phyloP scores from a whole-genome alignment of 768 basidiomycete species.

The Rhodotorula toruloides region DNA sequence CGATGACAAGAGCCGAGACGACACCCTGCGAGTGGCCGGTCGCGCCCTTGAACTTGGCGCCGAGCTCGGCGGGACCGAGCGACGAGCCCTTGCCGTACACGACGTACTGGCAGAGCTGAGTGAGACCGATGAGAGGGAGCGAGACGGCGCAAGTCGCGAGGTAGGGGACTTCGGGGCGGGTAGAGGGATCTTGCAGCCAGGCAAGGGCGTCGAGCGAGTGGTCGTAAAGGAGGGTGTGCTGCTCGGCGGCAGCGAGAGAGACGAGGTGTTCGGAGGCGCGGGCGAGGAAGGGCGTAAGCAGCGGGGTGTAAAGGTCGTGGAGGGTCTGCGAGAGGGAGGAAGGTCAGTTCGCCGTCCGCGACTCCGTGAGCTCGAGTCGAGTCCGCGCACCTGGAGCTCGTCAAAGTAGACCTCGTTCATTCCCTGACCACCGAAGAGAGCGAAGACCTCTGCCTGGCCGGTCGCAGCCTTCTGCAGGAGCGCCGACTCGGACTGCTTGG shows the following conservation, averaged over 20 bases:
- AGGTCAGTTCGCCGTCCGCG: constrained; percentile 78
- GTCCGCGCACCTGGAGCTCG: constrained; percentile 62
- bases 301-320: constrained; percentile 85
- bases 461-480: constrained; percentile 55
- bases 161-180: constrained; percentile 75
- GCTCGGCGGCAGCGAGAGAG: constrained; percentile 52
- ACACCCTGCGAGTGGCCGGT: constrained; percentile 98
- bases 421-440: constrained; percentile 95
- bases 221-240: constrained; percentile 56
- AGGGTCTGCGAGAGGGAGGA: constrained; percentile 81
- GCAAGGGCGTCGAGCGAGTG: constrained; percentile 73
- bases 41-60: constrained; percentile 68
- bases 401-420: constrained; percentile 98
- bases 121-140: constrained; percentile 90
- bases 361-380: constrained; percentile 61
- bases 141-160: constrained; percentile 90
- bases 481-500: constrained; percentile 56
- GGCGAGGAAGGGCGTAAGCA: constrained; percentile 64
- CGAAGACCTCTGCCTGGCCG: constrained; percentile 63
- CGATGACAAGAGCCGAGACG: constrained; percentile 82
- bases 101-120: constrained; percentile 90
- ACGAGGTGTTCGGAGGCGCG: constrained; percentile 61
- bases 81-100: constrained; percentile 59
- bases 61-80: constrained; percentile 54
- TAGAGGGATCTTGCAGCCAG: constrained; percentile 69